These are phyloP conservation scores for Mrakia frigida DNA, from an alignment of 768 basidiomycete species.

Conservation along the genomic window DNA sequence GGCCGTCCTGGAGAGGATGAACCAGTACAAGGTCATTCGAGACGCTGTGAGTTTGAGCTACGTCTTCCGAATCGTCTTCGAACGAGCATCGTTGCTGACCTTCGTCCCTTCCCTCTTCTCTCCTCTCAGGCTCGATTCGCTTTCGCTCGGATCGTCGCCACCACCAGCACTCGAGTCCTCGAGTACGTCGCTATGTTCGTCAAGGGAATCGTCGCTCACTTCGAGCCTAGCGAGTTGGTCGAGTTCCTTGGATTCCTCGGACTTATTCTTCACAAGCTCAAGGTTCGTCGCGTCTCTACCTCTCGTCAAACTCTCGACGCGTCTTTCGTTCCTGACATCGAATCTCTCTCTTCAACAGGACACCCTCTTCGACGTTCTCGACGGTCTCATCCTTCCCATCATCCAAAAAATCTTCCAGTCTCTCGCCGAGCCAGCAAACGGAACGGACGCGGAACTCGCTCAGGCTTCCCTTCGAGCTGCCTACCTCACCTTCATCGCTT, in stretches of 20 bases:
- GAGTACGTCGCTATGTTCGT: constrained; percentile 84
- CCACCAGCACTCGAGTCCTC: constrained; percentile 78
- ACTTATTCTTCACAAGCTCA: constrained; percentile 80
- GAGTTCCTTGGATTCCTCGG: constrained; percentile 96
- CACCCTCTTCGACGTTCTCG: constrained; percentile 80
- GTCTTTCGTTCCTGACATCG: background rate
- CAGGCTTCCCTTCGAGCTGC: constrained; percentile 80
- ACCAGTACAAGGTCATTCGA: constrained; percentile 73
- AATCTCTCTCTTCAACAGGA: constrained; percentile 49
- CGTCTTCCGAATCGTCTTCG: no score
- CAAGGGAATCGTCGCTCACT: constrained; percentile 81
- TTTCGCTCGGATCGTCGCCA: constrained; percentile 85
- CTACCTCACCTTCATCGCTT: constrained; percentile 75
- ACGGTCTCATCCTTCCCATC: constrained; percentile 82
- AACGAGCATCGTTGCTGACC: background rate
- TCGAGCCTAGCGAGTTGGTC: constrained; percentile 83
- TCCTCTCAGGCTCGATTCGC: constrained; percentile 73
- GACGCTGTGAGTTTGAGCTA: constrained; percentile 70
- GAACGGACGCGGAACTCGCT: constrained; percentile 77
- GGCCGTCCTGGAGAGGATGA: constrained; percentile 82
- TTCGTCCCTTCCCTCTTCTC: background rate
- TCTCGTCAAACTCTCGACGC: background rate
- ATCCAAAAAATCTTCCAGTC: constrained; percentile 72
- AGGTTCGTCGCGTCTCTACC: constrained; percentile 51
- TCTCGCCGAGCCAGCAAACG: constrained; percentile 69